Evolutionary conservation across 2,329 filamentous ascomycete species (phyloP).

Genomic region (Arthrobotrys musiformis): DNA sequence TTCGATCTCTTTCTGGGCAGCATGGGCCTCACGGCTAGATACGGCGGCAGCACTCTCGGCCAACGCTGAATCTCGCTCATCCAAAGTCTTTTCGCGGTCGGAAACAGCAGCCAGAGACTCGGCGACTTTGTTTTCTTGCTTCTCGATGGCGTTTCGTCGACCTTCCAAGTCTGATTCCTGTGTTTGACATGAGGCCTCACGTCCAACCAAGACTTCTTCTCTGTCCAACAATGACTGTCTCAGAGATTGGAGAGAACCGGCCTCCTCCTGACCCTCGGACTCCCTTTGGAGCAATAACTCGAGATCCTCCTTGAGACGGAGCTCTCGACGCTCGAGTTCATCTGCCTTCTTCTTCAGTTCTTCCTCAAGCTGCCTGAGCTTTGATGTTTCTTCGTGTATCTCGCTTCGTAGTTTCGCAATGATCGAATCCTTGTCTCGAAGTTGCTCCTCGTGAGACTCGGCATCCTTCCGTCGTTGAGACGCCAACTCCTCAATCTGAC

Average conservation of each 20-base stretch:
- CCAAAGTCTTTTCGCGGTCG: constrained; percentile 8
- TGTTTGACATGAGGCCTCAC: constrained; percentile 28
- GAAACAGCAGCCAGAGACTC: constrained; percentile 13
- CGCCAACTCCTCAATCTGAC: constrained; percentile 25
- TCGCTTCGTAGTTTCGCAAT: constrained; percentile 26
- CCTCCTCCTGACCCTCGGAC: constrained; percentile 33
- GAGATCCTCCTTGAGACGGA: constrained; percentile 16
- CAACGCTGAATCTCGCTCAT: constrained; percentile 11
- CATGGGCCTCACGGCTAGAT: constrained; percentile 14
- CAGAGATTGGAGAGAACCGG: constrained; percentile 22
- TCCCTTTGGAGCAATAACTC: constrained; percentile 37
- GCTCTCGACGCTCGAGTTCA: constrained; percentile 42
- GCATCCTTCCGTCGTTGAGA: constrained; percentile 16
- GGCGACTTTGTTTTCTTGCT: constrained; percentile 16
- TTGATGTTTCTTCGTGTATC: constrained; percentile 37
- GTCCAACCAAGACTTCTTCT: constrained; percentile 23
- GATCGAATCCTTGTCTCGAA: constrained; percentile 18
- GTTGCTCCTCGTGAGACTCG: constrained; percentile 34
- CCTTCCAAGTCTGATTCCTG: constrained; percentile 32
- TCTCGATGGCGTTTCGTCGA: constrained; percentile 9
- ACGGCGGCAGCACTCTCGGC: constrained; percentile 4
- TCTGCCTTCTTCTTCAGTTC: constrained; percentile 31
- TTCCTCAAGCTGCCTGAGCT: constrained; percentile 26
- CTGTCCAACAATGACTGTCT: constrained; percentile 28
- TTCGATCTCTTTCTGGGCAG: constrained; percentile 8